Conservation (phyloP, 1,139 yeast genomes). For the Suhomyces bolitotheri region DNA sequence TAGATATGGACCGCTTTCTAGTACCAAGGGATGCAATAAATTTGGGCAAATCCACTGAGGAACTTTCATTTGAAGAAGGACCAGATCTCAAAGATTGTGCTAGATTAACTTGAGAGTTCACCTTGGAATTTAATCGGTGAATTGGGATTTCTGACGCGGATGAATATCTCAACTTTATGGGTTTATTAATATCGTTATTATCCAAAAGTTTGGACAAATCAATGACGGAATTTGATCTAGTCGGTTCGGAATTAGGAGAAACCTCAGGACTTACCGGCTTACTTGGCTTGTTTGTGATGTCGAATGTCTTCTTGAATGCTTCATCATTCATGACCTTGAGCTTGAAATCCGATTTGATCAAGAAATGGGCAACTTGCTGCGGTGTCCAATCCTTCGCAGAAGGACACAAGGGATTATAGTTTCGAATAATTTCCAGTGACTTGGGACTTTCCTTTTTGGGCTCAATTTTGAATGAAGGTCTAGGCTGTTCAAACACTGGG, state of each 20-base stretch:
- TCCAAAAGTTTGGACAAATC: conserved; percentile 40
- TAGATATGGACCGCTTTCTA: conserved; percentile 26
- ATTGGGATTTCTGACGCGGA: conserved; percentile 44
- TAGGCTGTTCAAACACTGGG: conserved; percentile 22
- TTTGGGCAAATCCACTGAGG: conserved; percentile 32
- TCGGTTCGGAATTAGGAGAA: conserved; percentile 47
- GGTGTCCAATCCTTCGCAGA: conserved; percentile 45
- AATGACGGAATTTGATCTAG: conserved; percentile 44
- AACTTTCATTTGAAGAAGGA: conserved; percentile 28
- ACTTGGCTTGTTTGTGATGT: conserved; percentile 33
- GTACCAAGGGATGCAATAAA: conserved; percentile 11
- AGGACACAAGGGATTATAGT: conserved; percentile 34
- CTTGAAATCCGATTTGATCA: conserved; percentile 28
- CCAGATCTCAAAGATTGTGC: conserved; percentile 28
- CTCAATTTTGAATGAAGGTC: conserved; percentile 32
- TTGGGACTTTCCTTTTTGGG: conserved; percentile 5
- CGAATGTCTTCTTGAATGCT: conserved; percentile 37
- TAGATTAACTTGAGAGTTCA: conserved; percentile 37
- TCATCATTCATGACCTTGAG: conserved; percentile 42
- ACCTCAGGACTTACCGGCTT: conserved; percentile 46
- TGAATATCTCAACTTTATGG: conserved; percentile 44
- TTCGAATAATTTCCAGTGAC: conserved; percentile 7
- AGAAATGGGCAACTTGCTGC: conserved; percentile 25
- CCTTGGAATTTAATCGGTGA: conserved; percentile 40
- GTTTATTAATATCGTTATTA: conserved; percentile 42